phyloP scores from a whole-genome alignment of 768 basidiomycete genomes.

The Lactifluus echinatus region DNA sequence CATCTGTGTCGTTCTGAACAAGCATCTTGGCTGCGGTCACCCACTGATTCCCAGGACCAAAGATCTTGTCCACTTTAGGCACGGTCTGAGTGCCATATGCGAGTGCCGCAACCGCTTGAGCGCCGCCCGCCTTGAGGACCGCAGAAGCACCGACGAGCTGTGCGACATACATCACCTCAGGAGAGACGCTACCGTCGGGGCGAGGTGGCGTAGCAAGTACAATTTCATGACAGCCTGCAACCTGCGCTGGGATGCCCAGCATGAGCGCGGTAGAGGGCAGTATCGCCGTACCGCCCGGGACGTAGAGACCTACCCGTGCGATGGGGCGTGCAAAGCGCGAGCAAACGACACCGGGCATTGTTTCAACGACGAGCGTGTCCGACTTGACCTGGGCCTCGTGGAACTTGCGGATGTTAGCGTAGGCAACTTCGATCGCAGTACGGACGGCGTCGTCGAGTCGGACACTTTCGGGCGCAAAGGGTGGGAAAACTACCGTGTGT shows the following conservation, averaged over 20 bases:
- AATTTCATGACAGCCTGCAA: constrained; percentile 87
- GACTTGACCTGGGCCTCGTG: constrained; percentile 80
- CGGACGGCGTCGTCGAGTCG: constrained; percentile 53
- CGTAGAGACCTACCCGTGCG: constrained; percentile 90
- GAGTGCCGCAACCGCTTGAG: constrained; percentile 91
- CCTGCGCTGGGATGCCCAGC: constrained; percentile 96
- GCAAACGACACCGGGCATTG: constrained; percentile 97
- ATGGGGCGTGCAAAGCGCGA: constrained; percentile 94
- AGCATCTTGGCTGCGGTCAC: constrained; percentile 99
- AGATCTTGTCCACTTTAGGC: constrained; percentile 98
- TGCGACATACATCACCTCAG: constrained; percentile 97
- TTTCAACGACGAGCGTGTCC: constrained; percentile 73
- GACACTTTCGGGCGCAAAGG: constrained; percentile 62
- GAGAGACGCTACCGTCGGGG: constrained; percentile 84
- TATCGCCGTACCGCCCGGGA: constrained; percentile 95
- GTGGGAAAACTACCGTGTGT: constrained; percentile 67
- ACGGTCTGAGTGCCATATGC: constrained; percentile 94
- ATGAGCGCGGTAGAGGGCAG: constrained; percentile 95
- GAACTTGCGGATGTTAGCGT: constrained; percentile 85
- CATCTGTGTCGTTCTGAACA: constrained; percentile 97
- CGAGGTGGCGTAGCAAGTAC: constrained; percentile 96
- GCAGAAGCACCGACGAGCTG: constrained; percentile 83
- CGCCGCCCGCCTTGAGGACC: constrained; percentile 91
- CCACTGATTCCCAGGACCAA: constrained; percentile 99
- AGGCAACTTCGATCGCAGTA: constrained; percentile 82